phyloP scores from a whole-genome alignment of 768 basidiomycete genomes.

The Leccinum rimulosum region DNA sequence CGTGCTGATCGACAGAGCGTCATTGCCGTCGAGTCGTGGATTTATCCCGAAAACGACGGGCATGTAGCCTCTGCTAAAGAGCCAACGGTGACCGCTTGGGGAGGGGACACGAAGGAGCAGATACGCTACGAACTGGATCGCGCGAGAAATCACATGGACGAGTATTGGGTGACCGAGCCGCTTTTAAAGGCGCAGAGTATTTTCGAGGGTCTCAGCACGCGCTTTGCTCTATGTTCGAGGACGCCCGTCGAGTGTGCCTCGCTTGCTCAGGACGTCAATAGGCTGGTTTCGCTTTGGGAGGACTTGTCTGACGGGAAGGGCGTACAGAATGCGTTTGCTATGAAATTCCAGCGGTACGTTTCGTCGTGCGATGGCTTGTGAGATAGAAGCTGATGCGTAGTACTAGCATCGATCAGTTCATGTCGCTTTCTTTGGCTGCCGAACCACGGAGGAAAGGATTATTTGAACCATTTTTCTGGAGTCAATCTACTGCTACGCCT shows the following conservation, averaged over 20 bases:
- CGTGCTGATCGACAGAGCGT: slow-evolving; percentile 61
- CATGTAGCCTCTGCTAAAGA: slow-evolving; percentile 31
- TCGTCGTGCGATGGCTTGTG: not conserved
- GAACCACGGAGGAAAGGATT: slow-evolving; percentile 73
- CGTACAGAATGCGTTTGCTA: slow-evolving; percentile 40
- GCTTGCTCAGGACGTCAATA: slow-evolving; percentile 43
- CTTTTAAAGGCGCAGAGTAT: slow-evolving; percentile 40
- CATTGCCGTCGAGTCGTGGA: slow-evolving; percentile 66
- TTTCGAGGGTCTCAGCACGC: slow-evolving; percentile 53
- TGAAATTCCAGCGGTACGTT: slow-evolving; percentile 64
- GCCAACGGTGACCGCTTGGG: slow-evolving; percentile 65
- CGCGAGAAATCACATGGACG: slow-evolving; percentile 45
- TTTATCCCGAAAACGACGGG: slow-evolving; percentile 42
- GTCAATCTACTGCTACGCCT: slow-evolving; percentile 38
- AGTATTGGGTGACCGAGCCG: slow-evolving; percentile 40
- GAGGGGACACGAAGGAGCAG: slow-evolving; percentile 51
- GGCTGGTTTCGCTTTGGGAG: slow-evolving; percentile 58
- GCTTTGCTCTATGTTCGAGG: slow-evolving; percentile 52
- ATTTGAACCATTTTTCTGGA: slow-evolving; percentile 79
- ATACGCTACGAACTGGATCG: slow-evolving; percentile 47
- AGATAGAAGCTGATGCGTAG: not conserved
- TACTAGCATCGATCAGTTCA: slow-evolving; percentile 69
- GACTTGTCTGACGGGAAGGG: slow-evolving; percentile 40
- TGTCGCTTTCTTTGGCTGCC: slow-evolving; percentile 70
- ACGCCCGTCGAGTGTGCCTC: slow-evolving; percentile 37